These are phyloP conservation scores for Malassezia caprae DNA, from an alignment of 1,284 basidiomycete genomes.

Conservation along the genomic window DNA sequence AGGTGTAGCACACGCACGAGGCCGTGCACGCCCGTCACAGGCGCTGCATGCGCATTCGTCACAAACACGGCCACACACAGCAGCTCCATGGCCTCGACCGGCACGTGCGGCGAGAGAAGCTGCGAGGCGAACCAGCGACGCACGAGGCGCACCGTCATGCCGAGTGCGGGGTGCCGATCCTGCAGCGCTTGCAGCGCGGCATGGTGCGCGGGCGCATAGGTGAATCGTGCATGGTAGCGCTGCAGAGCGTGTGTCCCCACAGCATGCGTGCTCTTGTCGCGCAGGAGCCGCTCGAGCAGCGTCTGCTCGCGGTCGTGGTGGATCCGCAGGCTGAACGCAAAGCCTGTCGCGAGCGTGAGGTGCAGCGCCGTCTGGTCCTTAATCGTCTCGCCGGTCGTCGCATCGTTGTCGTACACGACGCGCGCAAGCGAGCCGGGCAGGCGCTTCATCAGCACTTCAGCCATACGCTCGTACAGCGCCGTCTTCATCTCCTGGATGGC, in stretches of 20 bases:
- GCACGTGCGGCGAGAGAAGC: conserved; percentile 64
- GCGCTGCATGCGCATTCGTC: conserved; percentile 45
- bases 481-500: conserved; percentile 92
- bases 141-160: conserved; percentile 71
- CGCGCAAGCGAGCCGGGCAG: conserved; percentile 14
- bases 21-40: conserved; percentile 56
- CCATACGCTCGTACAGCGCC: conserved; percentile 56
- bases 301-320: conserved; percentile 77
- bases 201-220: conserved; percentile 73
- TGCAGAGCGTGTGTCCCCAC: conserved; percentile 59
- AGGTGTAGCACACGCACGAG: conserved; percentile 68
- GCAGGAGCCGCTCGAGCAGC: conserved; percentile 62
- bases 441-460: conserved; percentile 25
- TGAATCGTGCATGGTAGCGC: conserved; percentile 61
- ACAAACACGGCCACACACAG: conserved; percentile 61
- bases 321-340: conserved; percentile 73
- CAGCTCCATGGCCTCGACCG: conserved; percentile 73
- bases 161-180: conserved; percentile 68
- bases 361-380: conserved; percentile 67
- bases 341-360: conserved; percentile 68
- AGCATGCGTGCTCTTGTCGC: conserved; percentile 43
- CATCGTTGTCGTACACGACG: conserved; percentile 51
- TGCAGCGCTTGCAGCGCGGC: conserved; percentile 67
- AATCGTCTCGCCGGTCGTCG: conserved; percentile 48
- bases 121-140: conserved; percentile 89